Base-by-base conservation (phyloP, 2,329 filamentous ascomycete species). In the Fusarium sp. region DNA sequence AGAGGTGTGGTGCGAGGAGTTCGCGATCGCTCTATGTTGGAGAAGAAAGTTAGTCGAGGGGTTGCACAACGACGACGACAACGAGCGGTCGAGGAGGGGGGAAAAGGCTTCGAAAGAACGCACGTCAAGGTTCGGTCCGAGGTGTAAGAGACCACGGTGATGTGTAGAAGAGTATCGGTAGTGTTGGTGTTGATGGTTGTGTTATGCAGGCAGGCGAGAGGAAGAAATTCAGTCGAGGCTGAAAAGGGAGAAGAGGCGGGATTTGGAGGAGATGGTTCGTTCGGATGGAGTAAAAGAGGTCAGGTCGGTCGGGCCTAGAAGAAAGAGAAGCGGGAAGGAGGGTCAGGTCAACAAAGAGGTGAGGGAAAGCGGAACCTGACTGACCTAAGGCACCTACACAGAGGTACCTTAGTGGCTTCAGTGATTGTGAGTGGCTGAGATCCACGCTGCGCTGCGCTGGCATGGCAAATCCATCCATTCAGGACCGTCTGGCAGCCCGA, bases 281-380 rank as follows among this genome's bases (percentile, higher is more conserved):
- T 75, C 70, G 70, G 76, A 78, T 77, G 72, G 75, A 76, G 76
- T 74, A 72, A 67, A 68, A 66, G 64, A 52, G 20, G 41, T 45
- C 41, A 45, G 45, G 45, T 50, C 45, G 50, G 50, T 54, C 50
- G 50, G 71, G 64, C 70, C 70, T 70, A 69, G 72, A 71, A 72
- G 75, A 71, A 75, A 72, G 75, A 72, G 73, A 77, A 65, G 48
- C 48, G 18, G 48, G 48, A 52, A 31, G 48, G 72, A 75, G 74
- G 72, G 76, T 72, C 75, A 77, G 72, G 76, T 72, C 75, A 77
- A 77, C 72, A 78, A 79, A 77, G 76, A 78, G 79, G 76, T 76
- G 76, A 77, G 69, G 67, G 77, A 79, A 50, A 35, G 61, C 50
- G 50, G 50, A 65, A 54, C 50, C 50, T 31, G 50, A 31, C 50